These are phyloP conservation scores for Podaxis carcinomalis DNA, from an alignment of 768 basidiomycete species.

Conservation along the genomic window DNA sequence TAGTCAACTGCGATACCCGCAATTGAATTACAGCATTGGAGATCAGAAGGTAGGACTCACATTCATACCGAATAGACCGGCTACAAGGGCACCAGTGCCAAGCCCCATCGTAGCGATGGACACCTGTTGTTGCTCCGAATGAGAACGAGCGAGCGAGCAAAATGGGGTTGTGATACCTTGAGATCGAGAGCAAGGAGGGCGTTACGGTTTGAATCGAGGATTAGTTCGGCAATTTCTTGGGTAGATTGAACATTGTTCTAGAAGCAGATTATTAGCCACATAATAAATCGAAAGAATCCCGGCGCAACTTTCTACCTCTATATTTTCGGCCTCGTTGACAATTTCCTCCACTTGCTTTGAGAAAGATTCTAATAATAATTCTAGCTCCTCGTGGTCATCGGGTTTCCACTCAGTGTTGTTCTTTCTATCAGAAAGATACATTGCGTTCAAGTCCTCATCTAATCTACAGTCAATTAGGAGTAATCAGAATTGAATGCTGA, in stretches of 20 bases:
- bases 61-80: conserved; percentile 96
- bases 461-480: conserved; percentile 1
- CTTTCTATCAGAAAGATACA: conserved; percentile 91
- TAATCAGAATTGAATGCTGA: conserved; percentile 6
- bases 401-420: conserved; percentile 52
- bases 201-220: conserved; percentile 94
- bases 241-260: conserved; percentile 94
- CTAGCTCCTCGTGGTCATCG: conserved; percentile 89
- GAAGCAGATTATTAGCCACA: conserved; percentile 6
- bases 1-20: conserved; percentile 50
- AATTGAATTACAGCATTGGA: conserved; percentile 13
- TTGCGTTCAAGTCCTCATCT: conserved; percentile 94
- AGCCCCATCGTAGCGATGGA: conserved; percentile 95
- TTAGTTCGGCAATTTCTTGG: conserved; percentile 96
- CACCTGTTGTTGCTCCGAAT: conserved; percentile 41
- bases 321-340: conserved; percentile 87
- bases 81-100: conserved; percentile 84
- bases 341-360: conserved; percentile 97
- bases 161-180: conserved; percentile 45
- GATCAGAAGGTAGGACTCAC: conserved; percentile 41
- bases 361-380: conserved; percentile 91
- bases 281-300: not conserved
- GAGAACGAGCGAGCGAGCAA: conserved; percentile 1
- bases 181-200: conserved; percentile 87
- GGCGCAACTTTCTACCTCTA: conserved; percentile 46